Evolutionary conservation across 2,329 filamentous ascomycete species (phyloP).

Genomic region (Pezicula carpinea): DNA sequence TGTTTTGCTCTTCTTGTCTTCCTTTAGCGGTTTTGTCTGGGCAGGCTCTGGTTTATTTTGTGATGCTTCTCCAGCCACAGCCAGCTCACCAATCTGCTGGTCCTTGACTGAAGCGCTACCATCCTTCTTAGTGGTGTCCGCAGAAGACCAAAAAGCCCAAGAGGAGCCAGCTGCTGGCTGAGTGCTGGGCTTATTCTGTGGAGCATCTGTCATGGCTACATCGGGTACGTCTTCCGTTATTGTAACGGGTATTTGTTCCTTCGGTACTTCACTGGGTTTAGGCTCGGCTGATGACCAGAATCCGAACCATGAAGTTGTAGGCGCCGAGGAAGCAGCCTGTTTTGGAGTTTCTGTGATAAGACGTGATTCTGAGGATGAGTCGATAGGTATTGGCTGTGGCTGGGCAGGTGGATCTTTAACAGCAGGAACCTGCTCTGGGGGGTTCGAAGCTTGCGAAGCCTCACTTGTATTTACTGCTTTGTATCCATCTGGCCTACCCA

Average conservation of each 20-base stretch:
- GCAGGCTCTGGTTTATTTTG: constrained; percentile 41
- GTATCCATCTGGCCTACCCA: constrained; percentile 29
- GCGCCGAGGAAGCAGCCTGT: background rate
- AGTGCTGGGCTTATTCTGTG: constrained; percentile 1
- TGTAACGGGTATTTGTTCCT: constrained; percentile 20
- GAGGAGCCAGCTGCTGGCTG: constrained; percentile 51
- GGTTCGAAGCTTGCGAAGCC: background rate
- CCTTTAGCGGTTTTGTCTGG: constrained; percentile 13
- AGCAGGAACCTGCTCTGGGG: background rate
- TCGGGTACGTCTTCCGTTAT: constrained; percentile 14
- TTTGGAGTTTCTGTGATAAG: background rate
- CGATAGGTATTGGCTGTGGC: constrained; percentile 2
- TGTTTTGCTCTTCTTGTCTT: constrained; percentile 17
- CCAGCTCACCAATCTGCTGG: constrained; percentile 39
- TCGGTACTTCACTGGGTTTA: constrained; percentile 16
- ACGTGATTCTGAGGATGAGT: background rate
- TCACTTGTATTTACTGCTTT: constrained; percentile 12
- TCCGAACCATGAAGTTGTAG: constrained; percentile 26
- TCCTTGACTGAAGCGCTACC: constrained; percentile 4
- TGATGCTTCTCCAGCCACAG: constrained; percentile 52
- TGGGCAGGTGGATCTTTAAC: background rate
- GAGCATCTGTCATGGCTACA: background rate
- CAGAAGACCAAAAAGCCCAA: constrained; percentile 75
- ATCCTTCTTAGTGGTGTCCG: constrained; percentile 25
- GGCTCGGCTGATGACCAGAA: constrained; percentile 22